These are phyloP conservation scores for Cladophialophora carrionii DNA, from an alignment of 2,329 filamentous ascomycete species.

Conservation along the genomic window DNA sequence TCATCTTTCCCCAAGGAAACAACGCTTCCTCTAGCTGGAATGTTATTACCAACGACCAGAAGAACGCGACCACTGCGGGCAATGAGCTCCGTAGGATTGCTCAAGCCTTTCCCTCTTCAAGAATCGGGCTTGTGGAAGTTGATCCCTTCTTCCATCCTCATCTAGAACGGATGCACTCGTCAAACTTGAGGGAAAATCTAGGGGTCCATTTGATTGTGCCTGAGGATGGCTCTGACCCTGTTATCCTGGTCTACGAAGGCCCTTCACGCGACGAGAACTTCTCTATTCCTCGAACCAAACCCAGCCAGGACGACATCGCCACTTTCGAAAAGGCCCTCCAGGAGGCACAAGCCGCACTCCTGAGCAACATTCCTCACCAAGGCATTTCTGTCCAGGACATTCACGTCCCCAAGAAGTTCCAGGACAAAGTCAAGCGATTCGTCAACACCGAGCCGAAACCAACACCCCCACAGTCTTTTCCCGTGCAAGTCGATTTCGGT, in stretches of 20 bases:
- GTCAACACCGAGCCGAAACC: constrained; percentile 43
- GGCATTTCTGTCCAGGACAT: constrained; percentile 35
- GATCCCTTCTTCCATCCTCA: constrained; percentile 56
- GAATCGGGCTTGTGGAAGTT: constrained; percentile 50
- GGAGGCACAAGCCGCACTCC: constrained; percentile 61
- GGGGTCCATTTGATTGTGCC: constrained; percentile 56
- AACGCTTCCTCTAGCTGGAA: constrained; percentile 69
- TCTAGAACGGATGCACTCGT: constrained; percentile 47
- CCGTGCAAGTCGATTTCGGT: constrained; percentile 55
- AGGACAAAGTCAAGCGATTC: constrained; percentile 65
- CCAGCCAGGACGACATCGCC: constrained; percentile 58
- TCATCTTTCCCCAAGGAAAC: constrained; percentile 70
- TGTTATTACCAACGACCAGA: constrained; percentile 82
- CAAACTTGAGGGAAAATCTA: constrained; percentile 48
- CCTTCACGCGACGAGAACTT: constrained; percentile 36
- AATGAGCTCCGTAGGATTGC: constrained; percentile 56
- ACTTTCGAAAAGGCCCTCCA: constrained; percentile 62
- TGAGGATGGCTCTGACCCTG: constrained; percentile 50
- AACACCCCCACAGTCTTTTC: constrained; percentile 53
- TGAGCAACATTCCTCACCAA: constrained; percentile 50
- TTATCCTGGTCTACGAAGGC: constrained; percentile 58
- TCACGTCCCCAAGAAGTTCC: constrained; percentile 43
- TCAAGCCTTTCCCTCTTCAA: constrained; percentile 53
- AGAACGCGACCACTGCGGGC: constrained; percentile 64
- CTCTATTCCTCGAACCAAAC: constrained; percentile 58